Evolutionary conservation across 225 moss, liverwort and hornwort species (phyloP).

Genomic region (Physcomitrellopsis africana): DNA sequence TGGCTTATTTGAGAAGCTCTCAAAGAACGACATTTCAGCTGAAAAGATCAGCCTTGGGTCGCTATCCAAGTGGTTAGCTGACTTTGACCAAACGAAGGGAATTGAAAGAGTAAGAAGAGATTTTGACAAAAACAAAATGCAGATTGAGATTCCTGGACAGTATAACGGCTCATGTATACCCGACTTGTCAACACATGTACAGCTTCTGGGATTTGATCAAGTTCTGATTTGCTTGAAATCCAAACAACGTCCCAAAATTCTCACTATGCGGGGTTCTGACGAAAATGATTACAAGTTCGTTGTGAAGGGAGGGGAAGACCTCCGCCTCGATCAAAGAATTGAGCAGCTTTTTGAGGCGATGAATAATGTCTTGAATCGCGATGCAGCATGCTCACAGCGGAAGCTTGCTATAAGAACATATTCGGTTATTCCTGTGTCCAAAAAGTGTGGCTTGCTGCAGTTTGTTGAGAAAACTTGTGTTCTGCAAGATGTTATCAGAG

Average conservation of each 20-base stretch:
- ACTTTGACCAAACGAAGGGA: conserved; percentile 66
- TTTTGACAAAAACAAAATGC: conserved; percentile 30
- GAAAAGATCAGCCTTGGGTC: conserved; percentile 70
- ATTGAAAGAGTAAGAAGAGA: conserved; percentile 38
- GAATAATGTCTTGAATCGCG: conserved; percentile 78
- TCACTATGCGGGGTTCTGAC: conserved; percentile 94
- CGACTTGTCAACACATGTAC: conserved; percentile 50
- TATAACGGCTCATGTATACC: conserved; percentile 62
- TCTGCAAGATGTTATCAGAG: conserved; percentile 79
- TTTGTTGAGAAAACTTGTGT: conserved; percentile 88
- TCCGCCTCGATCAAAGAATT: conserved; percentile 88
- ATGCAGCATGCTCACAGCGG: conserved; percentile 69
- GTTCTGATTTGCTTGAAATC: conserved; percentile 71
- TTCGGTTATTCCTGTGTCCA: conserved; percentile 82
- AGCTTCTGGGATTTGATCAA: conserved; percentile 84
- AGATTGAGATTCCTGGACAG: conserved; percentile 84
- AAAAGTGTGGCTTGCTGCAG: conserved; percentile 87
- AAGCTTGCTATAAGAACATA: conserved; percentile 72
- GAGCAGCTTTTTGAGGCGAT: conserved; percentile 97
- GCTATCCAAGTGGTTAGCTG: conserved; percentile 90
- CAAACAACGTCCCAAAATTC: conserved; percentile 85
- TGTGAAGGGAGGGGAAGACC: conserved; percentile 95
- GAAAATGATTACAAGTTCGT: conserved; percentile 93
- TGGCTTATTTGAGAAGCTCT: conserved; percentile 46
- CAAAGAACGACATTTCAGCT: conserved; percentile 54